Evolutionary conservation across 2,329 filamentous ascomycete species (phyloP).

Genomic region (Ciborinia camelliae): DNA sequence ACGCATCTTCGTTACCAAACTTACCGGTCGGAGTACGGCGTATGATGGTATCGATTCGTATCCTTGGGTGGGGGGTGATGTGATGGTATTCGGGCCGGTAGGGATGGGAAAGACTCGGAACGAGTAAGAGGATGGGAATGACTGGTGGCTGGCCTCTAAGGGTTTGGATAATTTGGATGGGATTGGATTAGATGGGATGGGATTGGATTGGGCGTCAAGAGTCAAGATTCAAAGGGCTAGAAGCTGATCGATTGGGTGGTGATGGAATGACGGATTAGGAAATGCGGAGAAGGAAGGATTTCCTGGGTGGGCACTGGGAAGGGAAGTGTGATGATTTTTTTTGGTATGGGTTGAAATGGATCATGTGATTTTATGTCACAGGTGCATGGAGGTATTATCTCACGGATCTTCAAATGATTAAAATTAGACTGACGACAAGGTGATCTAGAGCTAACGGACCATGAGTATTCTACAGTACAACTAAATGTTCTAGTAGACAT

Average conservation of each 20-base stretch:
- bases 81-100: conserved; percentile 3
- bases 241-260: neutral
- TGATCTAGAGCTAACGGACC: no score
- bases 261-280: neutral
- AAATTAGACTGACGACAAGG: neutral
- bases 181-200: no score
- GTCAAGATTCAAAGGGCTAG: no score
- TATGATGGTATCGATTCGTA: no score
- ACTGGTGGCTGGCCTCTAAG: no score
- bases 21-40: no score
- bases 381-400: neutral
- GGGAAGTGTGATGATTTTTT: no score
- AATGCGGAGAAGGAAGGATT: neutral
- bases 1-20: neutral
- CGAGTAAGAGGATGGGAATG: no score
- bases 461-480: neutral
- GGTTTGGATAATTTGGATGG: no score
- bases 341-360: neutral
- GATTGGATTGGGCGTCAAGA: neutral
- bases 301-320: neutral
- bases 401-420: no score
- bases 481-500: neutral
- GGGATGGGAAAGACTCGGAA: no score
- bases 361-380: conserved; percentile 2
- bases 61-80: neutral